These are phyloP conservation scores for Blastomyces parvus DNA, from an alignment of 2,329 filamentous ascomycete genomes.

Conservation along the genomic window DNA sequence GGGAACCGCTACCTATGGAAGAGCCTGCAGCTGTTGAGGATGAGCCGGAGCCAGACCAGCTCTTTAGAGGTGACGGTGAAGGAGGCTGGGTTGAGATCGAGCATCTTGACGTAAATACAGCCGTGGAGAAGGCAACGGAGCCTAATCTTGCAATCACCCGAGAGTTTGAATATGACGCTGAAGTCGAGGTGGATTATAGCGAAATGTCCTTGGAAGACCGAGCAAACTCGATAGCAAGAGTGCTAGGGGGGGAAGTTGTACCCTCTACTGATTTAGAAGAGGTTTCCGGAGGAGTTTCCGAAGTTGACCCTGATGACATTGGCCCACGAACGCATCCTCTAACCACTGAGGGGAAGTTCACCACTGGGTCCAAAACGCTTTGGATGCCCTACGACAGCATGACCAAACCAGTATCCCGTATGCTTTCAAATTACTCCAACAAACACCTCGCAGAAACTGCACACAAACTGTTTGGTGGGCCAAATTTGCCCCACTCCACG, in stretches of 20 bases:
- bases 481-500: constrained; percentile 64
- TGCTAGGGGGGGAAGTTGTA: constrained; percentile 27
- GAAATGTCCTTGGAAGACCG: constrained; percentile 11
- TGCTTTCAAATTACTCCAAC: constrained; percentile 59
- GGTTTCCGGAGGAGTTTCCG: constrained; percentile 18
- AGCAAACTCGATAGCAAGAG: constrained; percentile 4
- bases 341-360: constrained; percentile 64
- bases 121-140: constrained; percentile 15
- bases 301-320: constrained; percentile 33
- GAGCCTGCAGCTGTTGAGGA: constrained; percentile 25
- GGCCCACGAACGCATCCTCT: constrained; percentile 59
- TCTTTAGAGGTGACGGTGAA: constrained; percentile 32
- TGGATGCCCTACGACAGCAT: constrained; percentile 63
- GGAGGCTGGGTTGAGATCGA: constrained; percentile 30
- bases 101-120: constrained; percentile 23
- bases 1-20: constrained; percentile 49
- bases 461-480: constrained; percentile 65
- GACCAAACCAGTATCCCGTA: constrained; percentile 56
- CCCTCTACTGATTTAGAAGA: constrained; percentile 27
- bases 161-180: neutral
- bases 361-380: constrained; percentile 63
- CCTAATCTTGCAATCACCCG: neutral
- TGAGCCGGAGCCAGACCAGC: constrained; percentile 22
- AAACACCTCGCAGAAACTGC: constrained; percentile 67
- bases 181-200: constrained; percentile 13